Evolutionary conservation across 257 asterid genomes (phyloP), one percentile per base, ranked within the genome.

Genomic region (Echites panduratus): DNA sequence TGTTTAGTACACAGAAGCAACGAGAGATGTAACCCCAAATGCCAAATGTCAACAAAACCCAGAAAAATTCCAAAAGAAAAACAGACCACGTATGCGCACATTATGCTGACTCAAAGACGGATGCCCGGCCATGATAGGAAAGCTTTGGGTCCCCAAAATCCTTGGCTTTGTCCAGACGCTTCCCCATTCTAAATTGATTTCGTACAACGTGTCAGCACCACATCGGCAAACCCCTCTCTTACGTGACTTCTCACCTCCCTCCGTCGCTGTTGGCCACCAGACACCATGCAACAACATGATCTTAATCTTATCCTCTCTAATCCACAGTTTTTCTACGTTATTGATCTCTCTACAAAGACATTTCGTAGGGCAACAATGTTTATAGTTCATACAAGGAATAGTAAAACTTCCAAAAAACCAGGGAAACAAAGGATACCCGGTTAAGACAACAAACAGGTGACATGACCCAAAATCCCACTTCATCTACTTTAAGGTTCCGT

Each of bases 141-240:
- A 1, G 4, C 40, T 2, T 44, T 35, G 54, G 59, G 84, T 76
- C 87, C 73, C 71, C 85, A 73, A 61, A 52, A 79, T 82, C 70
- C 59, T 48, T 32, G 75, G 75, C 62, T 68, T 79, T 79, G 84
- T 80, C 86, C 73, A 56, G 12, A 76, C 76, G 73, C 70, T 45
- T 45, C 66, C 66, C 35, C 53, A 50, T 70, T 74, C 53, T 19
- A 69, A 47, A 61, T 41, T 74, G 56, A n/a, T 67, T 74, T 47
- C 44, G 45, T 45, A 63, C 19, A 38, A 79, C 62, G 79, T 71
- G 82, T 63, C 76, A 2, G 1, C n/a, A 14, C 38, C 44, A 5
- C 40, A 61, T 22, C 66, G 27, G 27, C 3, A n/a, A 53, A 5
- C 58, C 22, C 57, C 22, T 4, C 22, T 13, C 8, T 26, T 59